Base-by-base conservation (phyloP, 1,139 yeast genomes). In the Lodderomyces elongisporus region DNA sequence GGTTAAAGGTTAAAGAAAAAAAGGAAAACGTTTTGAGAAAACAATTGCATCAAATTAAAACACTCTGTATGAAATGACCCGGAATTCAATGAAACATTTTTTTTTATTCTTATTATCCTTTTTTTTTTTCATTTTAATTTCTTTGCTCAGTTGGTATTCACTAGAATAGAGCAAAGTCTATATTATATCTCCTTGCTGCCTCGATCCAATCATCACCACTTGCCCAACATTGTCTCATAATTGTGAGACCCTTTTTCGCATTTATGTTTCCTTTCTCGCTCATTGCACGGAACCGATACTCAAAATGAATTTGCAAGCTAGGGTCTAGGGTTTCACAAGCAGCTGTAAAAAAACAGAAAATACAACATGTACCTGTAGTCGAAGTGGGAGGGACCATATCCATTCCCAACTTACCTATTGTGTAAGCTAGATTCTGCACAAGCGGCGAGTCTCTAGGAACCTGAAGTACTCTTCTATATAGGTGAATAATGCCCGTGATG, bases 221-320 rank as follows among this genome's bases (percentile, higher is more conserved):
- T 3, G 56, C 52, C 85, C 87, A 79, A 42, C 80, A 71, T 40
- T 72, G 57, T 15, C 51, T 44, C 76, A 78, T 74, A 2, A 79
- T 62, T 13, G 54, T 60, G 17, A 66, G 48, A 12, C 79, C 77
- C 41, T 62, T 60, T 8, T 52, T 48, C 0, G 83, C 82, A 40
- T 70, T 68, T 5, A 61, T 54, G 20, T 73, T 66, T 0, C 84
- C 85, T 45, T 58, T 57, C 8, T 53, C 54, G 5, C 57, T 58
- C 35, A 77, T 49, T 7, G 47, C 45, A 1, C 48, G 45, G 39
- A 77, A 58, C 38, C 79, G 58, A 2, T 55, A 48, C 14, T 49
- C 39, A 44, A 66, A 74, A 17, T 70, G 56, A 1, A 41, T 40
- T 30, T 72, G 56, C 38, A 51, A 47, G 1, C 49, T 47, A 1